Conservation (phyloP, 2,329 filamentous ascomycete species). For the Myrmaecium sp. region DNA sequence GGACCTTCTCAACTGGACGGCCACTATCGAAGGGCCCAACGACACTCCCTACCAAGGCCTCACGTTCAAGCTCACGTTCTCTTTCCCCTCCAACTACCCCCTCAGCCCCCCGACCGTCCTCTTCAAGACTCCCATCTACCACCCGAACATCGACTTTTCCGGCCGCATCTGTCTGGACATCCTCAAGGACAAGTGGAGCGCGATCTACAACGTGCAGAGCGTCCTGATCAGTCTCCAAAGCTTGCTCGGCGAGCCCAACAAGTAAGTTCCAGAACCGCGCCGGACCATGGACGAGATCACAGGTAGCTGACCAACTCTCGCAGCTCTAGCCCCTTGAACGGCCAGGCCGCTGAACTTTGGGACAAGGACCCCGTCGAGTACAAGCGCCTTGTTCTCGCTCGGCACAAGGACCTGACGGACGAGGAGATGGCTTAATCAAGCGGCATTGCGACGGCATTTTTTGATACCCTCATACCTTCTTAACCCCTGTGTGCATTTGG, state of each 20-base stretch:
- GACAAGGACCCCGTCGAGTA: constrained; percentile 76
- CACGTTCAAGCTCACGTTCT: constrained; percentile 80
- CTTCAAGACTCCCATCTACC: constrained; percentile 98
- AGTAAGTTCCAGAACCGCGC: constrained; percentile 42
- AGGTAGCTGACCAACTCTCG: constrained; percentile 7
- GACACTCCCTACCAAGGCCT: constrained; percentile 83
- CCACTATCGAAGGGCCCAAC: constrained; percentile 78
- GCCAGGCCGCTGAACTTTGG: constrained; percentile 91
- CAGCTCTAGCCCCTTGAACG: constrained; percentile 86
- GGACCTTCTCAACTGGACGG: constrained; percentile 83
- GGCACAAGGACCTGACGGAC: constrained; percentile 40
- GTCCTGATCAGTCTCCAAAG: constrained; percentile 89
- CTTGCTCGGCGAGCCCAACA: constrained; percentile 90
- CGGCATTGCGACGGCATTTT: constrained; percentile 7
- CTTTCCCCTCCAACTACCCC: constrained; percentile 84
- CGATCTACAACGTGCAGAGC: constrained; percentile 90
- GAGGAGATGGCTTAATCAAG: too few relatives aligned
- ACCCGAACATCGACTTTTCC: constrained; percentile 95
- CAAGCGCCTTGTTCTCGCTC: constrained; percentile 53
- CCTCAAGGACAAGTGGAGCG: constrained; percentile 97
- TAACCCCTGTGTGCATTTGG: neutral
- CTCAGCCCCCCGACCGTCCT: constrained; percentile 81
- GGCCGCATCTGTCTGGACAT: constrained; percentile 96
- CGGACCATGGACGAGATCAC: constrained; percentile 5
- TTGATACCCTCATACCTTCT: neutral